phyloP scores from a whole-genome alignment of 2,329 filamentous ascomycete species.

The Didymella lethalis region DNA sequence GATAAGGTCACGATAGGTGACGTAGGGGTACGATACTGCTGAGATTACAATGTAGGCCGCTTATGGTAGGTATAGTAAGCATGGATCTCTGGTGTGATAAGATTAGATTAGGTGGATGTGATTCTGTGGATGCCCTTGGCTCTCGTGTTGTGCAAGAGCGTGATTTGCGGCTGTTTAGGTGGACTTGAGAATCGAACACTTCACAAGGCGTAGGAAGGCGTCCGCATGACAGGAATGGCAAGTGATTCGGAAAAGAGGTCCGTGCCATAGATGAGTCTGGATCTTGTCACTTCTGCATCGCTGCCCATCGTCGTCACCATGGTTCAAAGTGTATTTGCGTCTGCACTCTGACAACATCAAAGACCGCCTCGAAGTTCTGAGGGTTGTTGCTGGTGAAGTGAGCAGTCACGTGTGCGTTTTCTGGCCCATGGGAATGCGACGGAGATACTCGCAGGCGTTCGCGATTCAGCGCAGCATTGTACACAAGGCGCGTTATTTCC shows the following conservation, averaged over 20 bases:
- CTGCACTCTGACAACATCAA: neutral
- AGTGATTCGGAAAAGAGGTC: slow-evolving; percentile 4
- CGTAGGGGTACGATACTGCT: slow-evolving; percentile 2
- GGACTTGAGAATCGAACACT: neutral
- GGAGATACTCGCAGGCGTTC: slow-evolving; percentile 7
- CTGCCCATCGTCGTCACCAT: slow-evolving; percentile 13
- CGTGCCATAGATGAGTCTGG: slow-evolving; percentile 12
- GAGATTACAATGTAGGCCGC: neutral
- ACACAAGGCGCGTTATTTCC: neutral
- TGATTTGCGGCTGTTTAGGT: neutral
- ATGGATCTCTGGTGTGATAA: slow-evolving; percentile 14
- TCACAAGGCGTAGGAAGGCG: neutral
- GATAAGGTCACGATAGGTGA: slow-evolving; percentile 18
- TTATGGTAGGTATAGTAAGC: slow-evolving; percentile 5
- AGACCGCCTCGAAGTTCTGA: neutral
- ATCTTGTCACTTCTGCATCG: slow-evolving; percentile 16
- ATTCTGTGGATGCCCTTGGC: neutral
- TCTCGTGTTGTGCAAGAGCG: neutral
- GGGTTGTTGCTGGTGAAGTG: neutral
- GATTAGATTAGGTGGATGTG: slow-evolving; percentile 6
- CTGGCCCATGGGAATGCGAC: neutral
- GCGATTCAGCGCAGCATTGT: slow-evolving; percentile 3
- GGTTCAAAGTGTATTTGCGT: neutral
- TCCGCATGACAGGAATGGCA: neutral
- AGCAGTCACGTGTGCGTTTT: neutral